phyloP scores from a whole-genome alignment of 2,329 filamentous ascomycete genomes.

The Fusarium sp. region DNA sequence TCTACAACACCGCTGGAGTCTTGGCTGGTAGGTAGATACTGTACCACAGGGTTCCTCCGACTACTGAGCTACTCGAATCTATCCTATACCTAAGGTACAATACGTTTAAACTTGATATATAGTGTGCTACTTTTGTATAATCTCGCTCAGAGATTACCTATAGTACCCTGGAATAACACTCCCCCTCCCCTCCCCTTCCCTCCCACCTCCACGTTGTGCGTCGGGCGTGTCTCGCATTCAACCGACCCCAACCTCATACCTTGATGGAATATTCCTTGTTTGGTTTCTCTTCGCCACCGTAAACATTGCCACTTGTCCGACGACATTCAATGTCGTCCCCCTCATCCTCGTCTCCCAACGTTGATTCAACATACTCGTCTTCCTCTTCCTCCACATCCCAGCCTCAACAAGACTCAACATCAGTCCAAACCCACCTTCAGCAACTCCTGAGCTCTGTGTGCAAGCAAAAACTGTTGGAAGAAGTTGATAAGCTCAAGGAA shows the following conservation, averaged over 20 bases:
- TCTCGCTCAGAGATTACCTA: slow-evolving; percentile 22
- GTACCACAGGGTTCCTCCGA: slow-evolving; percentile 3
- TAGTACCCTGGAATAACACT: slow-evolving; percentile 29
- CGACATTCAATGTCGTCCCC: slow-evolving; percentile 44
- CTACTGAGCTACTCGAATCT: background rate
- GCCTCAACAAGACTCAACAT: slow-evolving; percentile 23
- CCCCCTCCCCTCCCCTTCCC: slow-evolving; percentile 21
- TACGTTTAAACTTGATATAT: slow-evolving; percentile 17
- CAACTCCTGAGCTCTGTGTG: slow-evolving; percentile 42
- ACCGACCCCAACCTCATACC: slow-evolving; percentile 9
- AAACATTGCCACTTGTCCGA: slow-evolving; percentile 23
- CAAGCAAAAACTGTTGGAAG: slow-evolving; percentile 44
- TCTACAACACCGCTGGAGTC: slow-evolving; percentile 13
- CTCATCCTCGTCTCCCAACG: slow-evolving; percentile 21
- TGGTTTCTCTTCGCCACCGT: slow-evolving; percentile 31
- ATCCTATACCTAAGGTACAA: background rate
- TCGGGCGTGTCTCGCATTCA: slow-evolving; percentile 30
- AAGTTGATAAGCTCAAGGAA: slow-evolving; percentile 47
- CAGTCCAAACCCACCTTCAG: slow-evolving; percentile 36
- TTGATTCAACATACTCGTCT: slow-evolving; percentile 19
- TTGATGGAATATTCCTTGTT: slow-evolving; percentile 32
- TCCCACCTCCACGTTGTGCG: background rate
- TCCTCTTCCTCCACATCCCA: slow-evolving; percentile 21
- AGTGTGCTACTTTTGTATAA: slow-evolving; percentile 30
- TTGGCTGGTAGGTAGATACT: slow-evolving; percentile 19